Evolutionary conservation across 2,329 filamentous ascomycete species (phyloP), one percentile per base, ranked within the genome.

Genomic region (Trichoderma oligosporum): DNA sequence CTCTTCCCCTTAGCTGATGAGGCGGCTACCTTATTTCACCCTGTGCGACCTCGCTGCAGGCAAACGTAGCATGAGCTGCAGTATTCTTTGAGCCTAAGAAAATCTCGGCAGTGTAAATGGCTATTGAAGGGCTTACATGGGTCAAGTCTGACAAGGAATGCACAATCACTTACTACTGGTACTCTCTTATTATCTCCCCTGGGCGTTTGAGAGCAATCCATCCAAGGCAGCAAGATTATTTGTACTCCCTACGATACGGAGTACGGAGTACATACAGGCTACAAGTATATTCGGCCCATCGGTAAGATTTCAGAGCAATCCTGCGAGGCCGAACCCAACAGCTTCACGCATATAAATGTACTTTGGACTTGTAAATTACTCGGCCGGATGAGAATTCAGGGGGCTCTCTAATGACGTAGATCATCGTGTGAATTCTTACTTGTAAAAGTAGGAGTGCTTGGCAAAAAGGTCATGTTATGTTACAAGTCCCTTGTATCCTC

Each of bases 41-140:
- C 20, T 35, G 49, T 53, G 20, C 49, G n/a, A 53, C 49, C 38
- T 33, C 18, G 38, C 49, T 42, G 49, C 49, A 53, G 49, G 46
- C 9, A 18, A 29, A 14, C 38, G 49, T 53, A 9, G 49, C 49
- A 44, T n/a, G n/a, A n/a, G n/a, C n/a, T n/a, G n/a, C n/a, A n/a
- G n/a, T n/a, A n/a, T n/a, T n/a, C n/a, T n/a, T n/a, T n/a, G n/a
- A n/a, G n/a, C n/a, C n/a, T n/a, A n/a, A 16, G 18, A 51, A 8
- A 16, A 25, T 18, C 25, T 53, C 29, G 49, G 49, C 11, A 44
- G 44, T 44, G 29, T 27, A 14, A n/a, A 44, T 53, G 25, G 38
- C 38, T 29, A 14, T 27, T 16, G 16, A 52, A 14, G 24, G 29
- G 33, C 41, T 7, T 27, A 24, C 41, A 44, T 27, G 41, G 41